Percentiles rank a stretch among this genome's conserved stretches.
These are phyloP conservation scores for Melaleuca quinquenervia DNA, from an alignment of 345 rosid species.

Conservation along the genomic window DNA sequence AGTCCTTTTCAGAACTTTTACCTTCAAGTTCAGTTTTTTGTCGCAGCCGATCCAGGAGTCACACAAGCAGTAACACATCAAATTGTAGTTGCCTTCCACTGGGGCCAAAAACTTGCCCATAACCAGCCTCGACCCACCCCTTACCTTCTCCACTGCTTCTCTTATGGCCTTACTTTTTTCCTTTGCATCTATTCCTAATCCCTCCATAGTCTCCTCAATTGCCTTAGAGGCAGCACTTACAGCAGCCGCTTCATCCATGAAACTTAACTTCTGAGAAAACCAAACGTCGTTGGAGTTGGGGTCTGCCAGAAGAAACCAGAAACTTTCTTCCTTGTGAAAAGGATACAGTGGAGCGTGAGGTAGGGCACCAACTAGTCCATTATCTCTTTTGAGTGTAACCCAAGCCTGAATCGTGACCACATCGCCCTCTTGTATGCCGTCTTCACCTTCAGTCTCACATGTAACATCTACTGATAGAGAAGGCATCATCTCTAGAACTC, in stretches of 20 bases:
- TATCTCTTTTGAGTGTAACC: conserved; percentile 68
- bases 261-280: conserved; percentile 91
- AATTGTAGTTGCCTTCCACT: conserved; percentile 71
- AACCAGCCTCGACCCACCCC: conserved; percentile 73
- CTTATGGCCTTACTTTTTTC: conserved; percentile 60
- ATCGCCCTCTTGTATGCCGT: conserved; percentile 95
- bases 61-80: conserved; percentile 81
- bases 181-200: conserved; percentile 68
- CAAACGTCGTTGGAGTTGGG: conserved; percentile 63
- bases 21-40: conserved; percentile 48
- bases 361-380: conserved; percentile 75
- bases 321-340: conserved; percentile 92
- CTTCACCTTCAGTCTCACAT: conserved; percentile 98
- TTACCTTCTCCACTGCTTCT: conserved; percentile 70
- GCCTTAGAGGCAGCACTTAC: conserved; percentile 75
- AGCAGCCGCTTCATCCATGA: conserved; percentile 88
- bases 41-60: conserved; percentile 98
- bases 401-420: conserved; percentile 80
- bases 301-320: conserved; percentile 89
- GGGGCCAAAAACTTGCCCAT: conserved; percentile 91
- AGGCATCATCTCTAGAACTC: conserved; percentile 90
- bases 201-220: conserved; percentile 88
- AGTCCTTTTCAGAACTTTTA: conserved; percentile 76
- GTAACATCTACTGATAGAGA: conserved; percentile 63
- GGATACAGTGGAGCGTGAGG: conserved; percentile 86